Base-by-base conservation (phyloP, 306 rosid genomes). In the Cucumis melo region DNA sequence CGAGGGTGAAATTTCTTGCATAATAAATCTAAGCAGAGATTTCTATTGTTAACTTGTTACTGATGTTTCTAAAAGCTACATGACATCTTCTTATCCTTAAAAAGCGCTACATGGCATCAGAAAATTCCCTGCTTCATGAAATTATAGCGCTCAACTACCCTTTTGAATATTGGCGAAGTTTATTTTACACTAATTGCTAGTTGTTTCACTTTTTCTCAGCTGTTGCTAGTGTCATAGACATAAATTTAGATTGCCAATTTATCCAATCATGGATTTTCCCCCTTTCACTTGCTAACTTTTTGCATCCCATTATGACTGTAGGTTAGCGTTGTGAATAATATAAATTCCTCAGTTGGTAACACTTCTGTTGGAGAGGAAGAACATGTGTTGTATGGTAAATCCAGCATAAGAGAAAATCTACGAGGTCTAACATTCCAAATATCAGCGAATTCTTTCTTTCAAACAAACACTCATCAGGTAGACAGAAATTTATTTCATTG, bases 401-500 rank as follows among this genome's bases (percentile, higher is more conserved):
- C 98, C 61, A 77, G 77, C 90, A 93, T 93, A 79, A 88, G 87
- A n/a, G 98, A 91, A 86, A 85, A 78, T 63, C 88, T 91, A 86
- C 84, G 97, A 81, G 97, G 95, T 78, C 90, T 90, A 61, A 87
- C 94, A 6, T 93, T 93, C 82, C 98, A 90, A 83, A 93, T 93
- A 88, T 93, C 98, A 77, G 98, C 97, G 50, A 93, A 93, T 78
- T 93, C 98, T 46, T 93, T 93, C 88, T 93, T 93, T 78, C 98
- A 93, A 81, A 93, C 98, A 81, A 93, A 93, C 84, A 91, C 96
- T 73, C 82, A 39, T 57, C 98, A 93, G 98, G 98, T 90, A 59
- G 62, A 82, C 79, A 79, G 29, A 77, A 66, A 64, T 20, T 67
- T 67, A 19, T 64, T 10, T 27, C 48, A 17, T 64, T 9, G 72